Conservation (phyloP, 352 stramenopile genomes). For the Aphanomyces astaci region DNA sequence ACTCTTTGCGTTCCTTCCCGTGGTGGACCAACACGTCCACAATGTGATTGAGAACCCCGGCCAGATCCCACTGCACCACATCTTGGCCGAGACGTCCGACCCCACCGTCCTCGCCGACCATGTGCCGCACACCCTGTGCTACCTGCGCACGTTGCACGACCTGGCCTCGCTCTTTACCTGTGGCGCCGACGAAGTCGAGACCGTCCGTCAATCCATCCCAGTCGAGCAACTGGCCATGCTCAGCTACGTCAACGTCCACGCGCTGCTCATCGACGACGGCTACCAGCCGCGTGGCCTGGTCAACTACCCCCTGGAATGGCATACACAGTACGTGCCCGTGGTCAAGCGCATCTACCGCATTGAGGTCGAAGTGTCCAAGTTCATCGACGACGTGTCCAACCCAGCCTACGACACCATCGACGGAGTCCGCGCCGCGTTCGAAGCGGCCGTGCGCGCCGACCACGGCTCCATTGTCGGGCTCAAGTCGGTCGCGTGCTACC, state of each 20-base stretch:
- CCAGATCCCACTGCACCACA: not conserved
- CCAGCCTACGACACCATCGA: not conserved
- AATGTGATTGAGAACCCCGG: not conserved
- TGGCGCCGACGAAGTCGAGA: not conserved
- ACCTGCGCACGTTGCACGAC: not conserved
- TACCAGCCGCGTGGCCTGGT: not conserved
- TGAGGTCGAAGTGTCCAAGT: not conserved
- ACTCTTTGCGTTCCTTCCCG: not conserved
- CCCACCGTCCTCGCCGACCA: not conserved
- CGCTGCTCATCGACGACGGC: not conserved
- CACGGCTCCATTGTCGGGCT: not conserved
- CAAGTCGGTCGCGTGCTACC: not conserved
- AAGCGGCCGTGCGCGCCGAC: not conserved
- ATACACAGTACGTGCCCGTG: not conserved
- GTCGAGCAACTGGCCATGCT: not conserved
- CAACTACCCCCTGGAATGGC: not conserved
- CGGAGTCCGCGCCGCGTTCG: not conserved
- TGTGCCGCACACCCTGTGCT: not conserved
- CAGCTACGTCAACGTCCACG: not conserved
- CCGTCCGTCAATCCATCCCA: not conserved
- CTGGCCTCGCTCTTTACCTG: not conserved
- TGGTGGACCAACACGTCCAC: not conserved
- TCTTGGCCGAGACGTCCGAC: not conserved
- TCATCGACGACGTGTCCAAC: not conserved
- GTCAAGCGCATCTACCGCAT: slow-evolving; percentile 2